phyloP scores from a whole-genome alignment of 1,139 yeast species.

The Taphrina sp. region DNA sequence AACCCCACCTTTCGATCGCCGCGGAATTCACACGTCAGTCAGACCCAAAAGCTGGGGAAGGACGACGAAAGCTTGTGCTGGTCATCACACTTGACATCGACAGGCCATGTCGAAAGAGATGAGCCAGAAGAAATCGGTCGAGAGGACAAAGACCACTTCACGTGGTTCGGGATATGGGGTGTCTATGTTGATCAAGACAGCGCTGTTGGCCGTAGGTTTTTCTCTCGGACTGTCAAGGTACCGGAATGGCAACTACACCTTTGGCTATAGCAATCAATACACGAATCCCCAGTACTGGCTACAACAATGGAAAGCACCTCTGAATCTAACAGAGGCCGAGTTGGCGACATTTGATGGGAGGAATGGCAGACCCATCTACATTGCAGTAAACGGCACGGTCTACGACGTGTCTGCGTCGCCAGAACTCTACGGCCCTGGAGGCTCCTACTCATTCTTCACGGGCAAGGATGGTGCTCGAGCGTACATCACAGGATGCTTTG shows the following conservation, averaged over 20 bases:
- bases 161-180: too few relatives aligned
- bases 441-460: constrained; percentile 59
- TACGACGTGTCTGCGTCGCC: constrained; percentile 65
- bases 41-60: too few relatives aligned
- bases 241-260: constrained; percentile 5
- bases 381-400: constrained; percentile 66
- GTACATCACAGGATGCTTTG: constrained; percentile 73
- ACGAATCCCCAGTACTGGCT: constrained; percentile 17
- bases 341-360: constrained; percentile 57
- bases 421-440: constrained; percentile 62
- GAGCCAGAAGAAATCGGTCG: too few relatives aligned
- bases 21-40: too few relatives aligned
- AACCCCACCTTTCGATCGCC: too few relatives aligned
- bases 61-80: too few relatives aligned
- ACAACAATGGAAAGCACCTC: constrained; percentile 37
- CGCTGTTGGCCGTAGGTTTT: neutral
- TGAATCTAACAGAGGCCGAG: constrained; percentile 51
- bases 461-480: constrained; percentile 76
- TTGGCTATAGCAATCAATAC: constrained; percentile 12
- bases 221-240: constrained; percentile 6
- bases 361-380: constrained; percentile 56
- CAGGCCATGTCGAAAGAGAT: too few relatives aligned
- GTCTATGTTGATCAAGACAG: neutral
- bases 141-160: too few relatives aligned
- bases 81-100: too few relatives aligned